phyloP scores from a whole-genome alignment of 176 grass and related monocot genomes.

The Bothriochloa decipiens region DNA sequence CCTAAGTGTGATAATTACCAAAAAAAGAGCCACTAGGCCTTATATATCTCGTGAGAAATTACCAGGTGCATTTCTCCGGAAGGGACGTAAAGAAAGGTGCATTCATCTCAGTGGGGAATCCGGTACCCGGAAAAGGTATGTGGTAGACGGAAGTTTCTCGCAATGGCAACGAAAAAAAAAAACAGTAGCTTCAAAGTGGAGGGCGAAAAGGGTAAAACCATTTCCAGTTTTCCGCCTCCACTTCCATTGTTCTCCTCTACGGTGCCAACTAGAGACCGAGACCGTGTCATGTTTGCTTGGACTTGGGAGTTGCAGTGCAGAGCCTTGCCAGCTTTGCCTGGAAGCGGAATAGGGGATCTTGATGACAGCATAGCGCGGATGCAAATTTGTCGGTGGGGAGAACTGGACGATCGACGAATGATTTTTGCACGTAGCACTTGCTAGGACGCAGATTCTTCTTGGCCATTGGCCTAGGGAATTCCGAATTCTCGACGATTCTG shows the following conservation, averaged over 20 bases:
- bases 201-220: neutral
- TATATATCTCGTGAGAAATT: neutral
- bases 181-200: neutral
- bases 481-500: slow-evolving; percentile 10
- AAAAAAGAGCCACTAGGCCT: neutral
- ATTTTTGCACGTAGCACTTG: neutral
- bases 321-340: neutral
- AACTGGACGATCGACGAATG: neutral
- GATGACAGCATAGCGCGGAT: neutral
- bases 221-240: neutral
- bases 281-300: neutral
- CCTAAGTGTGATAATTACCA: neutral
- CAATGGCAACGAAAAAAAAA: neutral
- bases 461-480: neutral
- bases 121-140: neutral
- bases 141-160: neutral
- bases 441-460: neutral
- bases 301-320: neutral
- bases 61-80: neutral
- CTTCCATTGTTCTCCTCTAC: neutral
- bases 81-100: neutral
- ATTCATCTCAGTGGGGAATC: slow-evolving; percentile 7
- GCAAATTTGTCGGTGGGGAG: neutral
- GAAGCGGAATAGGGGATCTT: neutral
- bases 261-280: neutral